These are phyloP conservation scores for Pleurotus giganteus DNA, from an alignment of 768 basidiomycete species.

Conservation along the genomic window DNA sequence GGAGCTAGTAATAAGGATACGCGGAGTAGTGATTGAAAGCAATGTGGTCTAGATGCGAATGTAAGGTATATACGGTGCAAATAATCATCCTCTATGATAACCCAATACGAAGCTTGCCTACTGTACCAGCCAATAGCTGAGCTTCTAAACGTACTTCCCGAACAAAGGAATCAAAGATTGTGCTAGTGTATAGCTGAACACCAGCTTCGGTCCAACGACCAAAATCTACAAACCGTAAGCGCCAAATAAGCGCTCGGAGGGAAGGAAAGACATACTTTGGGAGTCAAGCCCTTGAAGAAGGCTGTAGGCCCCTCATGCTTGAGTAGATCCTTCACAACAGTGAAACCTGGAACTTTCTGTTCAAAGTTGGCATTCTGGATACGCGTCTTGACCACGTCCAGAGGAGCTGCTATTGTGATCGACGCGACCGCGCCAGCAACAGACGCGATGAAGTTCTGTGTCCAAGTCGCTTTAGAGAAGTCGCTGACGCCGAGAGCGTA, in stretches of 20 bases:
- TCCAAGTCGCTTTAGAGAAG: conserved; percentile 95
- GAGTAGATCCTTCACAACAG: conserved; percentile 81
- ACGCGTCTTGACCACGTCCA: conserved; percentile 95
- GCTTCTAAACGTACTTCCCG: conserved; percentile 69
- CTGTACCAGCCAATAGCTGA: neutral
- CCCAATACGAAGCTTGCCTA: neutral
- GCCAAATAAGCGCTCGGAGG: conserved; percentile 17
- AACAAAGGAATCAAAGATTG: conserved; percentile 94
- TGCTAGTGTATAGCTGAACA: conserved; percentile 97
- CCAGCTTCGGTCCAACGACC: conserved; percentile 95
- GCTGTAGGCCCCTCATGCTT: conserved; percentile 80
- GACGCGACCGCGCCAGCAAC: conserved; percentile 92
- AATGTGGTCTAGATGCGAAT: neutral
- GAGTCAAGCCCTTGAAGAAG: conserved; percentile 96
- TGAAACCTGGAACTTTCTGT: conserved; percentile 73
- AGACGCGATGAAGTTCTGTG: conserved; percentile 95
- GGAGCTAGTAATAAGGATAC: neutral
- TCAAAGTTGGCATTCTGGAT: conserved; percentile 99
- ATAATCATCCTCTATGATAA: conserved; percentile 1
- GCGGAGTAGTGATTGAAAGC: neutral
- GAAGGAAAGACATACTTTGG: conserved; percentile 62
- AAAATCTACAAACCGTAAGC: conserved; percentile 65
- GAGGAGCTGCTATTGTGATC: conserved; percentile 93
- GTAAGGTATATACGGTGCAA: conserved; percentile 1
- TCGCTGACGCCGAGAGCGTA: conserved; percentile 86